A percentile compares a stretch with the other conserved stretches of the same genome.
These are phyloP conservation scores for Collybia sp. DNA, from an alignment of 768 basidiomycete genomes.

Conservation along the genomic window DNA sequence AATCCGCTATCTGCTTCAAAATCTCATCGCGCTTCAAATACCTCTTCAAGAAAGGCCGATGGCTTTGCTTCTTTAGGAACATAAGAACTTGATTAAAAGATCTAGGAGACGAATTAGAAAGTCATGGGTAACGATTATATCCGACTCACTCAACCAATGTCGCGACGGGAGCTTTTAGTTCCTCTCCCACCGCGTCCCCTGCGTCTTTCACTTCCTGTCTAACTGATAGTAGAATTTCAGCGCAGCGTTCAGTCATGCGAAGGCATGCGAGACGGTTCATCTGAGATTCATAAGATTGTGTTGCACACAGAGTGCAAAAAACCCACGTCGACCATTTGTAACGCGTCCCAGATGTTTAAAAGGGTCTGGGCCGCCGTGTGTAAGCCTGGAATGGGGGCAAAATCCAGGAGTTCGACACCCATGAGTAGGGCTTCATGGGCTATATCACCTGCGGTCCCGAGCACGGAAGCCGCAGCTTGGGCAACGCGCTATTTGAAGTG, in stretches of 20 bases:
- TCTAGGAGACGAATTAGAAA: slow-evolving; percentile 12
- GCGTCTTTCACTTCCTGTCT: slow-evolving; percentile 59
- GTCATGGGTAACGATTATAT: not conserved
- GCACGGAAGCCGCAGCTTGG: slow-evolving; percentile 30
- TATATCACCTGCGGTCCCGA: slow-evolving; percentile 35
- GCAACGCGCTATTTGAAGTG: slow-evolving; percentile 23
- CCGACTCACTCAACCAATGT: slow-evolving; percentile 44
- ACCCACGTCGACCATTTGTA: slow-evolving; percentile 59
- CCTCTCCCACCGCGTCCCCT: slow-evolving; percentile 42
- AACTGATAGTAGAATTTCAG: slow-evolving; percentile 60
- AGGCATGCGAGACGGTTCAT: slow-evolving; percentile 65
- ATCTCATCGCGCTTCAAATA: slow-evolving; percentile 76
- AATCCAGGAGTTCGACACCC: slow-evolving; percentile 36
- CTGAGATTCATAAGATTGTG: slow-evolving; percentile 26
- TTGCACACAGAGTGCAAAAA: not conserved
- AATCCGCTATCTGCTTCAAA: slow-evolving; percentile 41
- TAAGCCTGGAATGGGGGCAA: slow-evolving; percentile 55
- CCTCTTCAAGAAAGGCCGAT: slow-evolving; percentile 72
- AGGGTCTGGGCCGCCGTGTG: slow-evolving; percentile 45
- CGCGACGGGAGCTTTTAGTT: slow-evolving; percentile 45
- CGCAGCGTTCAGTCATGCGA: slow-evolving; percentile 70
- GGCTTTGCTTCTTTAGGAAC: slow-evolving; percentile 54
- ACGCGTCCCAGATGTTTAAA: slow-evolving; percentile 60
- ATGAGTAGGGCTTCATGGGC: slow-evolving; percentile 40
- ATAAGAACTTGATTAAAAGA: slow-evolving; percentile 38